Percentiles rank a stretch among this genome's conserved stretches.
These are phyloP conservation scores for Plasmopara viticola DNA, from an alignment of 352 stramenopile genomes.

Conservation along the genomic window DNA sequence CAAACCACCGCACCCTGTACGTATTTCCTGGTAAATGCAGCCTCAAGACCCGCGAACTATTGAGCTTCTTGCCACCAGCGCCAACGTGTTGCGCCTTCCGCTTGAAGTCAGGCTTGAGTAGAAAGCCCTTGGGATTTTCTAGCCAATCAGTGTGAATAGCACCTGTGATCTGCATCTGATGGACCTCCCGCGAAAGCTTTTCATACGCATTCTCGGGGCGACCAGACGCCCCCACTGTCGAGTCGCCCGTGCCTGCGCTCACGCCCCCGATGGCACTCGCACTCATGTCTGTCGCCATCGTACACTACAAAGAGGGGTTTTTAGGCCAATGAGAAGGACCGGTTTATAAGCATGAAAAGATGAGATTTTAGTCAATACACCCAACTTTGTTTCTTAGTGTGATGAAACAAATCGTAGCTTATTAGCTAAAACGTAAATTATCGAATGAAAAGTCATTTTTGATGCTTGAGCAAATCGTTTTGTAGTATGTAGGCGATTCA, in stretches of 20 bases:
- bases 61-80: slow-evolving; percentile 81
- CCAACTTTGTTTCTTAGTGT: too few species aligned
- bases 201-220: slow-evolving; percentile 80
- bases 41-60: slow-evolving; percentile 65
- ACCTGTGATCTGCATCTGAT: slow-evolving; percentile 86
- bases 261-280: slow-evolving; percentile 41
- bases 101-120: slow-evolving; percentile 88
- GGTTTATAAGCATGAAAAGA: too few species aligned
- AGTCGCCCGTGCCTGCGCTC: slow-evolving; percentile 9
- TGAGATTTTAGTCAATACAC: too few species aligned
- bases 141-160: slow-evolving; percentile 87
- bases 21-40: slow-evolving; percentile 75
- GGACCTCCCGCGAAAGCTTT: slow-evolving; percentile 84
- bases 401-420: too few species aligned
- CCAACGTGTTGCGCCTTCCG: slow-evolving; percentile 80
- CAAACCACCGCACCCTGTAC: slow-evolving; percentile 82
- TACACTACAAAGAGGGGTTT: too few species aligned
- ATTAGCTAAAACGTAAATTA: too few species aligned
- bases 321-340: too few species aligned
- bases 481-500: too few species aligned
- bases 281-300: slow-evolving; percentile 46
- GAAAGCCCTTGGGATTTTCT: slow-evolving; percentile 84
- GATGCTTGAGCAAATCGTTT: too few species aligned
- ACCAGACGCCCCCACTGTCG: slow-evolving; percentile 21
- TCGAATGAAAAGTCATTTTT: too few species aligned